These are phyloP conservation scores for Hericium alpestre DNA, from an alignment of 768 basidiomycete species.

Conservation along the genomic window DNA sequence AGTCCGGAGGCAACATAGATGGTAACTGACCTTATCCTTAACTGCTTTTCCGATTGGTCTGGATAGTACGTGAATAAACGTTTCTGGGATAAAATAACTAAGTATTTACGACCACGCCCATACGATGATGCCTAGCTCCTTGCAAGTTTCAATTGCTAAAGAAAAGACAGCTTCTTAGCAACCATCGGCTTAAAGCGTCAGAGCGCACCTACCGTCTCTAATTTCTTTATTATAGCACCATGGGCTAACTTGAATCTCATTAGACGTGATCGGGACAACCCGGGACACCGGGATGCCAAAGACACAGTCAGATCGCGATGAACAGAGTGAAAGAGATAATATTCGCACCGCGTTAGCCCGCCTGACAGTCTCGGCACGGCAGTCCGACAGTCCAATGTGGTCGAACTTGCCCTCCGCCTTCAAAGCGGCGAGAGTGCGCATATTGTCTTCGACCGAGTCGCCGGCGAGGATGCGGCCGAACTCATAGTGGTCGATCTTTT, in stretches of 20 bases:
- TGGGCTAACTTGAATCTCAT: slow-evolving; percentile 60
- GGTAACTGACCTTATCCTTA: no score
- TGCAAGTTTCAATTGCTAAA: slow-evolving; percentile 39
- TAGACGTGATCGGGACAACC: slow-evolving; percentile 31
- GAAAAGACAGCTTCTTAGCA: neutral
- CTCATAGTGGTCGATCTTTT: slow-evolving; percentile 53
- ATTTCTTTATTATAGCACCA: slow-evolving; percentile 50
- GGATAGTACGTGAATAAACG: no score
- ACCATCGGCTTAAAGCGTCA: neutral
- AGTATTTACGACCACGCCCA: slow-evolving; percentile 39
- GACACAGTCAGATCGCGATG: neutral
- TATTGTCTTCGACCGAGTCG: slow-evolving; percentile 35
- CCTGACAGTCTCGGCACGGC: slow-evolving; percentile 35
- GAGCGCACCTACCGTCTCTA: slow-evolving; percentile 26
- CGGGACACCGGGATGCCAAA: neutral
- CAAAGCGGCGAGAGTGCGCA: slow-evolving; percentile 31
- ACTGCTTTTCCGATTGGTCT: no score
- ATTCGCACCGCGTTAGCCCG: slow-evolving; percentile 19
- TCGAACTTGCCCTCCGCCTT: slow-evolving; percentile 46
- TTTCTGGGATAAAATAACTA: neutral
- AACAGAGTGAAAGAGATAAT: slow-evolving; percentile 6
- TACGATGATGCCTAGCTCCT: slow-evolving; percentile 45
- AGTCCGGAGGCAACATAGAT: no score
- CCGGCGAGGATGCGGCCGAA: slow-evolving; percentile 36
- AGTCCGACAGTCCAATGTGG: slow-evolving; percentile 53